Evolutionary conservation across 192 early-diverging fungal genomes (phyloP).

Genomic region (Cetraspora pellucida): DNA sequence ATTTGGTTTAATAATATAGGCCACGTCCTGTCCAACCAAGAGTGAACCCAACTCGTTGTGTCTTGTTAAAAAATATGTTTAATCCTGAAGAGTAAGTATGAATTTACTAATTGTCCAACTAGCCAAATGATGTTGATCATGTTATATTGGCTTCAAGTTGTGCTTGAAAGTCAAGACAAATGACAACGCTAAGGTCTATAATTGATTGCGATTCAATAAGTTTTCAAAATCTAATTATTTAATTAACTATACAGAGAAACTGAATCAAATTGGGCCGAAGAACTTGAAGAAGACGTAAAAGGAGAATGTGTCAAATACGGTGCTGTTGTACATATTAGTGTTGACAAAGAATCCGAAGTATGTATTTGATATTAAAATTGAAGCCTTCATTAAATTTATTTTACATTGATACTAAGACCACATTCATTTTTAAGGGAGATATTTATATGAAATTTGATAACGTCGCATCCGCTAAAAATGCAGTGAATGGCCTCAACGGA

Average conservation of each 20-base stretch:
- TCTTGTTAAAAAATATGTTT: constrained; percentile 88
- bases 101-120: constrained; percentile 20
- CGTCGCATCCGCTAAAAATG: constrained; percentile 62
- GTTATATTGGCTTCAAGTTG: too few relatives aligned
- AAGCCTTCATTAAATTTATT: not conserved
- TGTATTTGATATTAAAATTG: constrained; percentile 32
- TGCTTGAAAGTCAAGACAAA: too few relatives aligned
- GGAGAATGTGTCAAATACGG: constrained; percentile 84
- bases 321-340: constrained; percentile 69
- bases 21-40: constrained; percentile 52
- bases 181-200: too few relatives aligned
- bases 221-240: not conserved
- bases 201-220: too few relatives aligned
- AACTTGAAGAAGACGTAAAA: constrained; percentile 83
- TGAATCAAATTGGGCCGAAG: constrained; percentile 80
- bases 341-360: constrained; percentile 67
- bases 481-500: constrained; percentile 73
- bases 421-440: constrained; percentile 58
- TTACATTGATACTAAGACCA: not conserved
- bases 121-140: not conserved
- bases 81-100: constrained; percentile 74
- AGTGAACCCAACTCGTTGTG: constrained; percentile 61
- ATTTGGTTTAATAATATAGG: constrained; percentile 33
- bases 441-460: constrained; percentile 85
- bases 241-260: constrained; percentile 64